These are phyloP conservation scores for Fistulinella prunicolor DNA, from an alignment of 768 basidiomycete species.

Conservation along the genomic window DNA sequence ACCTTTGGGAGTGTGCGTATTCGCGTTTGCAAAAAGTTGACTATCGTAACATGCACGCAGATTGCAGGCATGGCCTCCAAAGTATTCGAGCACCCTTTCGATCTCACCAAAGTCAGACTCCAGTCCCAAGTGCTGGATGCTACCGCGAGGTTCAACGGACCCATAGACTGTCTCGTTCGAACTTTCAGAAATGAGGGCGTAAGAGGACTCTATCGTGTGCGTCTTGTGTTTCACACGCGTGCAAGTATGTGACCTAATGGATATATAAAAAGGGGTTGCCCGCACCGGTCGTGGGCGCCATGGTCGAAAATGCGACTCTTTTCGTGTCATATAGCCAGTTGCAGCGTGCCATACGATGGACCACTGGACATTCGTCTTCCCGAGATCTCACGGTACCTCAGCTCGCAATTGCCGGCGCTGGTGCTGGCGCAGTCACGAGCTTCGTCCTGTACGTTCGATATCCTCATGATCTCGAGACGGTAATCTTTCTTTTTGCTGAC, in stretches of 20 bases:
- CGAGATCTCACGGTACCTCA: conserved; percentile 60
- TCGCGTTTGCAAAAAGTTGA: not conserved
- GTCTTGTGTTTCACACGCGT: conserved; percentile 27
- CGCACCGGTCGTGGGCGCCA: conserved; percentile 87
- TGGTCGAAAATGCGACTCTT: conserved; percentile 86
- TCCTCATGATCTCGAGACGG: no score
- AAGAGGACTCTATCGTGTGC: conserved; percentile 81
- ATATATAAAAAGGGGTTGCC: conserved; percentile 69
- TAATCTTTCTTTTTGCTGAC: not conserved
- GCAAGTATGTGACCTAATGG: not conserved
- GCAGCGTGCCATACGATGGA: conserved; percentile 55
- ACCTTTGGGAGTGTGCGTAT: conserved; percentile 55
- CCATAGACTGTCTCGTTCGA: conserved; percentile 79
- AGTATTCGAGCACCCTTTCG: conserved; percentile 92
- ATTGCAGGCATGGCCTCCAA: conserved; percentile 83
- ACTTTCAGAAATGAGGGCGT: conserved; percentile 83
- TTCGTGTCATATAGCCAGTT: conserved; percentile 84
- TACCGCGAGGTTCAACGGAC: conserved; percentile 72
- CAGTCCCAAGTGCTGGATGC: conserved; percentile 85
- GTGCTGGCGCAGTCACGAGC: conserved; percentile 84
- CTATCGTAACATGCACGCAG: conserved; percentile 34
- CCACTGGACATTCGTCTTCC: conserved; percentile 33
- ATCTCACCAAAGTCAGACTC: conserved; percentile 91
- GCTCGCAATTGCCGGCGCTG: conserved; percentile 75
- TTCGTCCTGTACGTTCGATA: conserved; percentile 69